These are phyloP conservation scores for Priceomyces melissophilus DNA, from an alignment of 805 yeast species.

Conservation along the genomic window DNA sequence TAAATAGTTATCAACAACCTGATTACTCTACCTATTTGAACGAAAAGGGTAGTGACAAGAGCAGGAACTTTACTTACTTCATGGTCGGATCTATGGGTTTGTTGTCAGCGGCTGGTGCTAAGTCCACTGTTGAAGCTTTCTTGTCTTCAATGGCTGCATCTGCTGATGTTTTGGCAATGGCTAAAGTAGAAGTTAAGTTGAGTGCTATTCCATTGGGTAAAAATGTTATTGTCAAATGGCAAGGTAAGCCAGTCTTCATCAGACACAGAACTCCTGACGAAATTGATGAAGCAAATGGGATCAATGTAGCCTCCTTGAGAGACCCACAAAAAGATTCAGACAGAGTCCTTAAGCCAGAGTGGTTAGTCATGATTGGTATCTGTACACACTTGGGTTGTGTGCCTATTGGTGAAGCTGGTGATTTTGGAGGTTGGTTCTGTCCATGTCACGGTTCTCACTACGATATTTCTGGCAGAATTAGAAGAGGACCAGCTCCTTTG, in stretches of 20 bases:
- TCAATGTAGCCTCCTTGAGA: constrained; percentile 74
- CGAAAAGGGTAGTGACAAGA: constrained; percentile 63
- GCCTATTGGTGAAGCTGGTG: constrained; percentile 99
- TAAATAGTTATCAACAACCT: constrained; percentile 86
- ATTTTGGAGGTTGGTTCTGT: constrained; percentile 99
- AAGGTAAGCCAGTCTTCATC: constrained; percentile 99
- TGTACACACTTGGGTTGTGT: constrained; percentile 99
- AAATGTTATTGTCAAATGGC: constrained; percentile 98
- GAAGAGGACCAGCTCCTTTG: constrained; percentile 99
- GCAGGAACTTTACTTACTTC: constrained; percentile 87
- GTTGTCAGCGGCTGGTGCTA: constrained; percentile 89
- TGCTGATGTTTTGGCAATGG: constrained; percentile 98
- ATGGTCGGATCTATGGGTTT: constrained; percentile 96
- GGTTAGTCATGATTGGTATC: constrained; percentile 99
- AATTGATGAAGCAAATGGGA: constrained; percentile 88
- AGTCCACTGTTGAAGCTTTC: constrained; percentile 92
- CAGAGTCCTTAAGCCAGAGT: constrained; percentile 95
- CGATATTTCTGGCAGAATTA: constrained; percentile 99
- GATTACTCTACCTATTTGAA: constrained; percentile 80
- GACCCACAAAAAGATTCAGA: constrained; percentile 93
- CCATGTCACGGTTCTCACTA: constrained; percentile 99
- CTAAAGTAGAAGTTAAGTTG: constrained; percentile 96
- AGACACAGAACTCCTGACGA: constrained; percentile 96
- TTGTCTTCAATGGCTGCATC: constrained; percentile 94
- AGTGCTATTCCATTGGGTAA: constrained; percentile 94